Conservation (phyloP, 495 filamentous ascomycete genomes). For the Hypoxylon crocopeplum region DNA sequence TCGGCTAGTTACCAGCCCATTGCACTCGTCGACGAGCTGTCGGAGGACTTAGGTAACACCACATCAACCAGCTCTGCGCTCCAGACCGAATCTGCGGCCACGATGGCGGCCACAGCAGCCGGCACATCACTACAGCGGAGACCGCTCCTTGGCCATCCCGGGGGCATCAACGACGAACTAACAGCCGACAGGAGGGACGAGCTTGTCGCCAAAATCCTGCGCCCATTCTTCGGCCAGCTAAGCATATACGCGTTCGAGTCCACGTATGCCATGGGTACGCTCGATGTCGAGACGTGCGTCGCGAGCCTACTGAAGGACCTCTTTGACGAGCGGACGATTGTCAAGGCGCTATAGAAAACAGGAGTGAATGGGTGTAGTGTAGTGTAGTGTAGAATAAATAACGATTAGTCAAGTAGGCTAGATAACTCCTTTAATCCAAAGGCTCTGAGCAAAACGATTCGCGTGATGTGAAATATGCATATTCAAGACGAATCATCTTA, state of each 20-base stretch:
- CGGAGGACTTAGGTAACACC: constrained; percentile 72
- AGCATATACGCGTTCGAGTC: constrained; percentile 93
- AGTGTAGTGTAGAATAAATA: too few relatives aligned
- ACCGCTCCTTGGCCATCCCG: constrained; percentile 54
- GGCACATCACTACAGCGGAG: constrained; percentile 36
- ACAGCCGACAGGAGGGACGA: constrained; percentile 67
- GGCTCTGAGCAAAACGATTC: too few relatives aligned
- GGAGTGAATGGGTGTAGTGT: not conserved
- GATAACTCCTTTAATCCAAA: too few relatives aligned
- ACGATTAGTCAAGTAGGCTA: too few relatives aligned
- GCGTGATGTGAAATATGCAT: too few relatives aligned
- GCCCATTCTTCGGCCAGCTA: constrained; percentile 88
- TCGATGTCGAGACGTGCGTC: constrained; percentile 73
- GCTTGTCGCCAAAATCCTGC: constrained; percentile 74
- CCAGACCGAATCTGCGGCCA: constrained; percentile 41
- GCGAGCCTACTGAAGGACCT: constrained; percentile 77
- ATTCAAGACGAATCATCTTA: too few relatives aligned
- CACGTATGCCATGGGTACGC: constrained; percentile 80
- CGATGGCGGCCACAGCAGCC: constrained; percentile 29
- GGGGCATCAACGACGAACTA: constrained; percentile 58
- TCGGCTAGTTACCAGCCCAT: constrained; percentile 73
- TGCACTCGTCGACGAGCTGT: constrained; percentile 85
- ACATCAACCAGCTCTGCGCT: constrained; percentile 17
- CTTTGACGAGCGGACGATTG: constrained; percentile 77
- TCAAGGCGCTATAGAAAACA: constrained; percentile 53